Base-by-base conservation (phyloP, 1,139 yeast species). In the Pichia sp. region DNA sequence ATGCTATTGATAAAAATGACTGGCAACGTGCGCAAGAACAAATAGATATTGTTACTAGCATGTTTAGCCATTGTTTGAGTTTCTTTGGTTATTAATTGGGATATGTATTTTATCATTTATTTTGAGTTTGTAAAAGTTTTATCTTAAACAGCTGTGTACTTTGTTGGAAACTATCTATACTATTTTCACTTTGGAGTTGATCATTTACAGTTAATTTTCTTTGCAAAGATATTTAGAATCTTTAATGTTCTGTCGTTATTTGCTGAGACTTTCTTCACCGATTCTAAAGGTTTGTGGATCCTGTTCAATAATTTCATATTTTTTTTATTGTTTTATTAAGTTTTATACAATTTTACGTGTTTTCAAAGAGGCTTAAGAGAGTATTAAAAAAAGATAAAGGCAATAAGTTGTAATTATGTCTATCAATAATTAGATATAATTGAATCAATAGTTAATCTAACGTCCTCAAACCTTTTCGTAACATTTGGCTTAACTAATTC, bases 1-100 rank as follows among this genome's bases (percentile, higher is more conserved):
- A 88, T 59, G 79, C 79, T 3, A 62, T 85, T 40, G 70, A 68
- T 46, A 60, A 58, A 9, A 68, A 70, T 3, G 77, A 81, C 55
- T 75, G 77, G 73, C 69, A 64, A 0, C 64, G 60, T 32, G 90
- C 88, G 0, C 87, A 84, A 55, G 58, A 63, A 6, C 82, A 79
- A 53, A 65, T 87, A 3, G 68, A 76, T 43, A 58, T 66, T 16
- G 68, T 82, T 11, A 77, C 79, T 0, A 66, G 63, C 25, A 44
- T 68, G 46, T 55, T 76, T 40, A 61, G 56, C 15, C 57, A 54
- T 22, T 56, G 62, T 40, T 39, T 57, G 9, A 46, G 47, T 22
- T 29, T 47, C 27, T 53, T 47, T 16, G 46, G 48, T 25, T 52
- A 49, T 24, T 35, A 30, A n/a, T 15, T n/a, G 16, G 11, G 11